Evolutionary conservation across 202 grass and related monocot genomes (phyloP), one percentile per base, ranked within the genome.

Genomic region (Bolboschoenoplectus hybrid): DNA sequence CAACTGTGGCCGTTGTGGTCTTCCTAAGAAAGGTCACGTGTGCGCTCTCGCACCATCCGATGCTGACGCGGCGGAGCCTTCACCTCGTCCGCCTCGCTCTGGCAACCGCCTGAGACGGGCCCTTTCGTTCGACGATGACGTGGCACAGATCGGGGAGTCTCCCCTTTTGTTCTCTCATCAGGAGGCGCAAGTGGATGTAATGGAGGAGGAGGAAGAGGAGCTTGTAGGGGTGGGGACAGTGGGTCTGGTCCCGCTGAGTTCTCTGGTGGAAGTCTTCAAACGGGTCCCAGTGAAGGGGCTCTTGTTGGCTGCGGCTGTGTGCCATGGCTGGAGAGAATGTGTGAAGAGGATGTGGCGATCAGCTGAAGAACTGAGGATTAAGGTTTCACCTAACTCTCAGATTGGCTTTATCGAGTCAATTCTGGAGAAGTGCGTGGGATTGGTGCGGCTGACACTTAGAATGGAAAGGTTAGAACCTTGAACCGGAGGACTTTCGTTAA

Each of bases 21-120:
- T 89, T 2, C 95, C 95, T 64, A 97, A 95, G 88, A 94, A 94
- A 90, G 95, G 95, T 85, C 92, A 97, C 83, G 83, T 88, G 14
- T 97, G 95, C 86, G 0, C 88, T 78, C 49, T 85, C 67, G 55
- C 81, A 2, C 63, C 63, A 19, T 73, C 64, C 55, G 47, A 52
- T 26, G 32, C 56, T 6, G 61, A 81, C 2, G 67, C 46, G 0
- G 55, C 73, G 20, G 14, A 17, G 35, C n/a, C 64, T 16, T 72
- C 43, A 4, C 53, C 63, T 66, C 74, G 80, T 12, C 85, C 67
- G 0, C 51, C 19, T 20, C 70, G 61, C 0, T 78, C 71, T 81
- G 85, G 86, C 1, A 32, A 53, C 56, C 74, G 76, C 53, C 89
- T 89, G 40, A 92, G 97, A 64, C 97, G 97, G 74, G 90, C 92